Base-by-base conservation (phyloP, 108 stramenopile species). In the Cyclotella atomus region DNA sequence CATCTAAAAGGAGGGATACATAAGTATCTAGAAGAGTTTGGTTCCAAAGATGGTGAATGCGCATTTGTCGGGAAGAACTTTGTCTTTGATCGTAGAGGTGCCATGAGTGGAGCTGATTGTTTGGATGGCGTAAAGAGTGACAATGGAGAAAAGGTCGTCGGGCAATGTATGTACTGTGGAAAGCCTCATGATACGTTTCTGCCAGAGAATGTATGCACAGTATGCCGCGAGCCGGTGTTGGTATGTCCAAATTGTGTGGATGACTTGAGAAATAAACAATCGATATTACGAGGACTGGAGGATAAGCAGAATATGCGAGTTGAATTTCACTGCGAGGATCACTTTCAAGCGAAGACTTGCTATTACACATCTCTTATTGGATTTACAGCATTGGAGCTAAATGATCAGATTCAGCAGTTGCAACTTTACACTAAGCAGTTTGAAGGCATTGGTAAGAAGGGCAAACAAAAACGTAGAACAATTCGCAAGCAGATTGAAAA, bases 1-100 rank as follows among this genome's bases (percentile, higher is more conserved):
- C 93, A 94, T 68, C 66, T 94, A 45, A 84, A 95, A 56, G 94
- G 94, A 32, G 94, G 94, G 16, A 91, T 95, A 45, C 94, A 95
- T 64, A 90, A 92, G 25, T 95, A 95, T 73, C 65, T 93, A n/a
- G 91, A 96, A 60, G 73, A 81, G 68, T 92, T 80, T 74, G 81
- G 83, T 16, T 47, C 36, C 3, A 49, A 72, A n/a, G 62, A 43
- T 7, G 30, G 21, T 34, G 35, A 49, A 25, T 54, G 79, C 2
- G 12, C 38, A 41, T 95, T 90, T 75, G 62, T 84, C 21, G 94
- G 94, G 32, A 95, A 95, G 73, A 95, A 95, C 63, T 95, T 92
- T 69, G 89, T 90, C 34, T 95, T 93, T 73, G 91, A 95, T 71
- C 65, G 88, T 23, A 71, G 89, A 4, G 85, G 85, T 27, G 75